Base-by-base conservation (phyloP, 2,329 filamentous ascomycete genomes). In the Fusarium chuoi region DNA sequence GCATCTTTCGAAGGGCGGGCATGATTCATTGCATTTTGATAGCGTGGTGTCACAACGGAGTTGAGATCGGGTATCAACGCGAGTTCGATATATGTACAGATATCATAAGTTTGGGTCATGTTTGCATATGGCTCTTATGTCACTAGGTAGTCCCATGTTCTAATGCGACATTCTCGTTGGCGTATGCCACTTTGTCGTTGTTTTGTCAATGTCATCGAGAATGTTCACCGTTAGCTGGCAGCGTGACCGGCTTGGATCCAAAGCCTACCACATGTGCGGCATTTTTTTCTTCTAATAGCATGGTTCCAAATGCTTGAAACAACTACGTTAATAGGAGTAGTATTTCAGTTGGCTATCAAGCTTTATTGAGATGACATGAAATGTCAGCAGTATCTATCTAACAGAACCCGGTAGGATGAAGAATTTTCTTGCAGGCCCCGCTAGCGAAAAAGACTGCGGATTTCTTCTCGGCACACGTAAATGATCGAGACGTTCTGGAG, bases 301-400 rank as follows among this genome's bases (percentile, higher is more conserved):
- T 35, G 14, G 4, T 20, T 30, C 17, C 20, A 39, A 26, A 18
- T 28, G 12, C 18, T 11, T 18, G 10, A 6, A 4, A 55, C 17
- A 3, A 17, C 12, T 38, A 28, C 24, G 3, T 30, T 36, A 3
- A 15, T 41, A n/a, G 49, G 28, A 41, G 51, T 18, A 18, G 30
- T 20, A 24, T 42, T 42, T 17, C 30, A 30, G 8, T 55, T 20
- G 15, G 20, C 22, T 55, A 36, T 39, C 41, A 42, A 56, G 41
- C 44, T 42, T 28, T 46, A 15, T 42, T 38, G 18, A 59, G 20
- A 38, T 24, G n/a, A n/a, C 39, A 69, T 30, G 49, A 30, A 26
- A 78, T 98, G 94, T 97, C 83, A 88, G 92, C 94, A 94, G 91
- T 90, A 90, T 90, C 95, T 97, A 98, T 98, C 95, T 97, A 98